phyloP scores from a whole-genome alignment of 2,329 filamentous ascomycete species.

The Alternaria tenuissima region DNA sequence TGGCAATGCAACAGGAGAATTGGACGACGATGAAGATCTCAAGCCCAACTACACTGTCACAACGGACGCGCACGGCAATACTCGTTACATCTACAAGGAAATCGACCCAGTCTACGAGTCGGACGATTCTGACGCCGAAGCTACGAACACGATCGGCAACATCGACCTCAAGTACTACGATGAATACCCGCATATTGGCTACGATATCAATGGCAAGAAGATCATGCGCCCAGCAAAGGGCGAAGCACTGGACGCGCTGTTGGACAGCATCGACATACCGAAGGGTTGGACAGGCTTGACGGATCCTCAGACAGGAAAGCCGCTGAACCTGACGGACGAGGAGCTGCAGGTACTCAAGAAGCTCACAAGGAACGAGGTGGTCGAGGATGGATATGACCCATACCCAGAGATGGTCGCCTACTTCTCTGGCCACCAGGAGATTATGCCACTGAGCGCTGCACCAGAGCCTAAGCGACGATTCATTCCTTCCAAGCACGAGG shows the following conservation, averaged over 20 bases:
- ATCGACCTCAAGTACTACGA: slow-evolving; percentile 97
- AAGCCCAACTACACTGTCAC: slow-evolving; percentile 67
- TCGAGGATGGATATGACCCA: slow-evolving; percentile 88
- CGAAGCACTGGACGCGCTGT: slow-evolving; percentile 87
- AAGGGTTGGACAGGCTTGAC: slow-evolving; percentile 97
- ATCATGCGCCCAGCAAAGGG: slow-evolving; percentile 96
- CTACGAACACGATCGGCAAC: slow-evolving; percentile 90
- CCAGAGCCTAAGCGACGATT: slow-evolving; percentile 97
- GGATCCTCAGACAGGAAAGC: slow-evolving; percentile 92
- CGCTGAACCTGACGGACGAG: slow-evolving; percentile 83
- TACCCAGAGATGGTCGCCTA: slow-evolving; percentile 94
- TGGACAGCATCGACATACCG: slow-evolving; percentile 96
- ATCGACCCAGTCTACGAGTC: slow-evolving; percentile 96
- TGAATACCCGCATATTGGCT: slow-evolving; percentile 96
- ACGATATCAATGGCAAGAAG: slow-evolving; percentile 98
- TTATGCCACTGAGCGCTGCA: slow-evolving; percentile 93
- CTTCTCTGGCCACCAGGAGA: slow-evolving; percentile 88
- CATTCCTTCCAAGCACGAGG: slow-evolving; percentile 94
- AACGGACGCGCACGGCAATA: slow-evolving; percentile 87
- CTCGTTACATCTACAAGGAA: slow-evolving; percentile 90
- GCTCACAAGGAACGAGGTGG: slow-evolving; percentile 87
- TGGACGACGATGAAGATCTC: slow-evolving; percentile 43
- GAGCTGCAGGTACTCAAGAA: slow-evolving; percentile 89
- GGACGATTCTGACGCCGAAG: slow-evolving; percentile 86
- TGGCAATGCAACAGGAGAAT: slow-evolving; percentile 29